phyloP scores from a whole-genome alignment of 768 basidiomycete genomes.

The Candolleomyces aberdarensis region DNA sequence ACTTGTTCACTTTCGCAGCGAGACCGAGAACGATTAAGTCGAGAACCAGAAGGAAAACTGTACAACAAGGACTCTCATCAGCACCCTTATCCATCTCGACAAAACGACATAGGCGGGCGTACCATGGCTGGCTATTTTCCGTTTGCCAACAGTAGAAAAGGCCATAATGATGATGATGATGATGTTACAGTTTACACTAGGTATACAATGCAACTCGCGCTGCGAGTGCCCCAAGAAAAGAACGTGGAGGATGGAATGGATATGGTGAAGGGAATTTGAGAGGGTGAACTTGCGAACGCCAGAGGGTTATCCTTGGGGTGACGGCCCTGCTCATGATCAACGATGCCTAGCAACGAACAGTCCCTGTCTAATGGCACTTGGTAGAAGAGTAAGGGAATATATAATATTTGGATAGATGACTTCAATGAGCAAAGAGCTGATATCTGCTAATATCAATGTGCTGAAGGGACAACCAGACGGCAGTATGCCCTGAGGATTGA shows the following conservation, averaged over 20 bases:
- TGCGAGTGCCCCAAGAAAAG: background rate
- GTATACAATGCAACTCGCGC: conserved; percentile 7
- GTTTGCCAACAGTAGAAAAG: conserved; percentile 25
- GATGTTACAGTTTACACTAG: background rate
- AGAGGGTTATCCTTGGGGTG: too few species aligned
- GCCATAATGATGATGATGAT: background rate
- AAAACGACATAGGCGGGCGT: conserved; percentile 3
- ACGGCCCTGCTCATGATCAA: too few species aligned
- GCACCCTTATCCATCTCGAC: background rate
- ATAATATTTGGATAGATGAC: too few species aligned
- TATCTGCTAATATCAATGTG: too few species aligned
- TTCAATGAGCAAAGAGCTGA: too few species aligned
- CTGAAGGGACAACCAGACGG: too few species aligned
- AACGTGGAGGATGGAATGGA: background rate
- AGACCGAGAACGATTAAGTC: conserved; percentile 52
- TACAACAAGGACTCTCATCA: background rate
- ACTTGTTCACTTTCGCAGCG: conserved; percentile 50
- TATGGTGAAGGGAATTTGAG: background rate
- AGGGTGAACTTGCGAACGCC: too few species aligned
- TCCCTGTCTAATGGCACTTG: too few species aligned
- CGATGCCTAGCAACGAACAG: too few species aligned
- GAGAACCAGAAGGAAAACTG: conserved; percentile 43
- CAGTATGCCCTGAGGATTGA: too few species aligned
- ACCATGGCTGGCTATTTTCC: conserved; percentile 28
- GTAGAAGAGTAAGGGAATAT: too few species aligned